Conservation (phyloP, 768 basidiomycete species). For the Suillus cothurnatus region DNA sequence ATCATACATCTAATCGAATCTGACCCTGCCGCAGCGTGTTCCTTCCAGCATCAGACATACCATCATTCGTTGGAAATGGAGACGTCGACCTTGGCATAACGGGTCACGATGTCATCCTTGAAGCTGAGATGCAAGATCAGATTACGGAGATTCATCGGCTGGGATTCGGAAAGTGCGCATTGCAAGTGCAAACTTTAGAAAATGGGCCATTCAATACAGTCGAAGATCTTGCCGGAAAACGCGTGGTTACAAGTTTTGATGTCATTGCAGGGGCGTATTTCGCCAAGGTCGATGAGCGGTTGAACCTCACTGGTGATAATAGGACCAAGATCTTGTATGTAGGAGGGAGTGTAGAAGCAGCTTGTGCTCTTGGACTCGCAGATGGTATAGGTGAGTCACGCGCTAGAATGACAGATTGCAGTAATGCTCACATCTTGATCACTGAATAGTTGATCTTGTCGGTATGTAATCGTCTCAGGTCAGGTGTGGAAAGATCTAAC, state of each 20-base stretch:
- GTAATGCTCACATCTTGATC: slow-evolving; percentile 10
- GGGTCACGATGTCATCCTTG: slow-evolving; percentile 95
- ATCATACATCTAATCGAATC: neutral
- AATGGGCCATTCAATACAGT: slow-evolving; percentile 63
- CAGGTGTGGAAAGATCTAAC: neutral
- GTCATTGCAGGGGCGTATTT: slow-evolving; percentile 86
- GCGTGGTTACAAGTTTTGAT: slow-evolving; percentile 94
- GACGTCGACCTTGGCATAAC: slow-evolving; percentile 97
- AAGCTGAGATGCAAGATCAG: slow-evolving; percentile 77
- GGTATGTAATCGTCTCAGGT: slow-evolving; percentile 64
- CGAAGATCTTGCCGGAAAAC: slow-evolving; percentile 85
- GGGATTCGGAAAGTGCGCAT: slow-evolving; percentile 88
- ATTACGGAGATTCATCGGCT: slow-evolving; percentile 82
- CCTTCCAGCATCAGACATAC: slow-evolving; percentile 95
- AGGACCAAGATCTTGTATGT: slow-evolving; percentile 91
- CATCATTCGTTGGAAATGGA: slow-evolving; percentile 97
- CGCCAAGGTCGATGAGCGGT: slow-evolving; percentile 54
- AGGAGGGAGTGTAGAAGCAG: slow-evolving; percentile 97
- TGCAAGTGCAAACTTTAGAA: slow-evolving; percentile 93
- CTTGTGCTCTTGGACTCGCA: slow-evolving; percentile 93
- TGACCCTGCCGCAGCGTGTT: slow-evolving; percentile 66
- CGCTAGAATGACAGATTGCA: slow-evolving; percentile 1
- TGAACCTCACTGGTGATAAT: slow-evolving; percentile 52
- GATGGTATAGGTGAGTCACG: slow-evolving; percentile 85
- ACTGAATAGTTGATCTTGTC: slow-evolving; percentile 72